A percentile compares a stretch with the other conserved stretches of the same genome.
Conservation (phyloP, 192 early-diverging fungal species). For the Backusella tarrabulga region DNA sequence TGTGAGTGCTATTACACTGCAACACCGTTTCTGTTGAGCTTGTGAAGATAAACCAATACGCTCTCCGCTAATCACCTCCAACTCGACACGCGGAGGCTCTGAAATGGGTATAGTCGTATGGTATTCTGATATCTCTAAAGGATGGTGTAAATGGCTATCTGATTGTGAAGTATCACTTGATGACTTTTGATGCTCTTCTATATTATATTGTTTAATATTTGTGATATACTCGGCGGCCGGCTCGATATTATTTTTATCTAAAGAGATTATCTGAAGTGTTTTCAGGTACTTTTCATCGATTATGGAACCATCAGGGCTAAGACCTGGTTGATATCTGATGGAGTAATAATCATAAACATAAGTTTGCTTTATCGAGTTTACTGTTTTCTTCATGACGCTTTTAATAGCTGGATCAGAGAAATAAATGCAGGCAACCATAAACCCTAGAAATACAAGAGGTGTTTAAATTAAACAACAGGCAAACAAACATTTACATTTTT, state of each 20-base stretch:
- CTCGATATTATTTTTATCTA: neutral
- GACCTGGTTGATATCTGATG: neutral
- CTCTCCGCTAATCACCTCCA: neutral
- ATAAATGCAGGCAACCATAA: slow-evolving; percentile 1
- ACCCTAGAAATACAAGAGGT: neutral
- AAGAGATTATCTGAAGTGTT: neutral
- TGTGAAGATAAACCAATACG: neutral
- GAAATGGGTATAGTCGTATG: neutral
- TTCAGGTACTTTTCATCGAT: neutral
- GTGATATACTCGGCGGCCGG: neutral
- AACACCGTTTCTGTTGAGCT: neutral
- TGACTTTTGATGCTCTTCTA: neutral
- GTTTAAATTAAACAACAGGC: neutral
- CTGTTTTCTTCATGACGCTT: neutral
- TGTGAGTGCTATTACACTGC: neutral
- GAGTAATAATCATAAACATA: neutral
- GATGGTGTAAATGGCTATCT: neutral
- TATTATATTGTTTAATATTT: neutral
- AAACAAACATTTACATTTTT: neutral
- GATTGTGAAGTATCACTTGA: neutral
- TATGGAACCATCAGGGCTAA: neutral
- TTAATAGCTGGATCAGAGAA: neutral
- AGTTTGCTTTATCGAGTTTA: neutral
- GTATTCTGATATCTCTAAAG: neutral
- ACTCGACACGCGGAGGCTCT: neutral